Conservation (phyloP, 2,329 filamentous ascomycete species). For the Microthyrium microscopicum region DNA sequence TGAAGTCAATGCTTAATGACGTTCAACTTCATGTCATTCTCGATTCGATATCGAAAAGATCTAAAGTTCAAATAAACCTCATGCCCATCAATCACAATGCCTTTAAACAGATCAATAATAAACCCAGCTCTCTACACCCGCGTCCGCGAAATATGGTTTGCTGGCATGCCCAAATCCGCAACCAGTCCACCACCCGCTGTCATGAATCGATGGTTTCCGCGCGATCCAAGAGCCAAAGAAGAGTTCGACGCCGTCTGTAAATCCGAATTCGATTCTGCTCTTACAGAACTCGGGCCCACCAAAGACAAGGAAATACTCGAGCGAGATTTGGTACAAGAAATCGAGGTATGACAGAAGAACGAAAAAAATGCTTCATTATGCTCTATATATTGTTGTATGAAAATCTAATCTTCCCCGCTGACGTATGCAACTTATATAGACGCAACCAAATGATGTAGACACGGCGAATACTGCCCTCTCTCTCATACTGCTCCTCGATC, state of each 20-base stretch:
- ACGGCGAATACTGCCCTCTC: slow-evolving; percentile 26
- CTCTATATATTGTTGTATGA: too few species aligned
- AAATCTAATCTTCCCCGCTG: background rate
- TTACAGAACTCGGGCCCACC: slow-evolving; percentile 21
- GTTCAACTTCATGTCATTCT: too few species aligned
- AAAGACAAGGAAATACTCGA: slow-evolving; percentile 9
- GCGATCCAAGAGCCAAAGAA: slow-evolving; percentile 16
- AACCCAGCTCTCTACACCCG: slow-evolving; percentile 21
- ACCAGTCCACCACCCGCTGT: slow-evolving; percentile 11
- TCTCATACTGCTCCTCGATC: slow-evolving; percentile 43
- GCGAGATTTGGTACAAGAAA: slow-evolving; percentile 12
- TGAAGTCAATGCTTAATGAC: too few species aligned
- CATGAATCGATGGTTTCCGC: slow-evolving; percentile 22
- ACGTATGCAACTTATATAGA: background rate
- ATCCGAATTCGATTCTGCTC: slow-evolving; percentile 17
- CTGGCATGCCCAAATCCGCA: slow-evolving; percentile 15
- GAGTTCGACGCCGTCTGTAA: slow-evolving; percentile 22
- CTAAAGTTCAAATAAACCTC: too few species aligned
- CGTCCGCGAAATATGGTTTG: slow-evolving; percentile 24
- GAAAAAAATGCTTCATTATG: too few species aligned
- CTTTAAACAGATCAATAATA: slow-evolving; percentile 24
- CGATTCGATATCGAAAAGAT: too few species aligned
- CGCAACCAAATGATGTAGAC: background rate
- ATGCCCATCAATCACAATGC: too few species aligned
- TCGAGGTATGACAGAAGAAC: too few species aligned